Evolutionary conservation across 78 protist species (phyloP).

Genomic region (Neovahlkampfia damariscottae): DNA sequence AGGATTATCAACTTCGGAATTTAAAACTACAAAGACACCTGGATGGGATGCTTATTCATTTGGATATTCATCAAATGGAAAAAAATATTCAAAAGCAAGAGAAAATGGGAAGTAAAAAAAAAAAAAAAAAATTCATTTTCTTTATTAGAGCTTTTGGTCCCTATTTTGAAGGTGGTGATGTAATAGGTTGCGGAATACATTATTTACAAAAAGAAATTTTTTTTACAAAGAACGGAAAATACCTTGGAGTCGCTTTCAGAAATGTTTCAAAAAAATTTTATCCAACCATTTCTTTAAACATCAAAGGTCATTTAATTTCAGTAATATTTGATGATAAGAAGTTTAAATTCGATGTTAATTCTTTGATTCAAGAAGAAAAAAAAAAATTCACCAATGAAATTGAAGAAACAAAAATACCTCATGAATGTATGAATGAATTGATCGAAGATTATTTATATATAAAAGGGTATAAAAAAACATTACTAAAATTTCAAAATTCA

Average conservation of each 20-base stretch:
- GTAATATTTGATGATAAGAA: background rate
- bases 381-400: background rate
- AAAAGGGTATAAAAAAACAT: background rate
- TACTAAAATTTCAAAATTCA: background rate
- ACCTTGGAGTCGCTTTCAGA: slow-evolving; percentile 4
- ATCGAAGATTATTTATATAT: background rate
- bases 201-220: background rate
- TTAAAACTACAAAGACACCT: background rate
- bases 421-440: background rate
- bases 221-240: slow-evolving; percentile 10
- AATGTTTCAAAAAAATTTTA: background rate
- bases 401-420: background rate
- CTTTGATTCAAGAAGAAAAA: background rate
- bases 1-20: background rate
- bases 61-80: background rate
- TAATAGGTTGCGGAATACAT: background rate
- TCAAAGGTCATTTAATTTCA: background rate
- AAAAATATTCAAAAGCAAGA: no score
- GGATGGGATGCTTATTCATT: background rate
- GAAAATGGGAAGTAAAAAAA: no score
- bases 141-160: no score
- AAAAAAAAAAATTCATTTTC: no score
- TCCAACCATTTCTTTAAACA: background rate
- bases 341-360: background rate
- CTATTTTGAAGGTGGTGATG: slow-evolving; percentile 4